Conservation (phyloP, 2,329 filamentous ascomycete genomes). For the Penicillium griseofulvum region DNA sequence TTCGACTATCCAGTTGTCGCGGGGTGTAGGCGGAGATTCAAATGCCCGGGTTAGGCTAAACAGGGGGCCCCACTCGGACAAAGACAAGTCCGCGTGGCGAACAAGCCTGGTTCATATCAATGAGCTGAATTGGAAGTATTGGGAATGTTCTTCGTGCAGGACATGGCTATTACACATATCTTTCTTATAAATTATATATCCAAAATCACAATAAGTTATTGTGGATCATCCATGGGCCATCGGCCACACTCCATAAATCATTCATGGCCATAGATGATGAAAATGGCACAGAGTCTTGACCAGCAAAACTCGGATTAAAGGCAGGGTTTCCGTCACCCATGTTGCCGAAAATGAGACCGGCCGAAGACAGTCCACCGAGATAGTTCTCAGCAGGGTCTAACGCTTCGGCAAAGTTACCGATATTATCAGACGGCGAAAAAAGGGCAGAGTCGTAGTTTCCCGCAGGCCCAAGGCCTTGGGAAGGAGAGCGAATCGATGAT, state of each 20-base stretch:
- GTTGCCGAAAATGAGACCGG: conserved; percentile 22
- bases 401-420: background rate
- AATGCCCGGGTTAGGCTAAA: background rate
- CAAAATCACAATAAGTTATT: conserved; percentile 21
- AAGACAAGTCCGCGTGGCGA: conserved; percentile 16
- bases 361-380: conserved; percentile 13
- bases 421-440: background rate
- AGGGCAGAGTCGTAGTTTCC: conserved; percentile 1
- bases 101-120: background rate
- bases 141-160: too few relatives aligned
- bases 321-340: conserved; percentile 10
- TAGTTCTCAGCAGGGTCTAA: background rate
- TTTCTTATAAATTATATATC: background rate
- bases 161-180: background rate
- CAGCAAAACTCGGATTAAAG: conserved; percentile 9
- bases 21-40: conserved; percentile 10
- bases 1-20: conserved; percentile 1
- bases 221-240: conserved; percentile 35
- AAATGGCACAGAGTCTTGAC: conserved; percentile 18
- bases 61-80: conserved; percentile 7
- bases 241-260: conserved; percentile 34
- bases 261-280: conserved; percentile 20
- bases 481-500: background rate
- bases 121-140: background rate
- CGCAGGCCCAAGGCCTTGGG: background rate